phyloP scores from a whole-genome alignment of 768 basidiomycete species.

The Agrocybe pediades region DNA sequence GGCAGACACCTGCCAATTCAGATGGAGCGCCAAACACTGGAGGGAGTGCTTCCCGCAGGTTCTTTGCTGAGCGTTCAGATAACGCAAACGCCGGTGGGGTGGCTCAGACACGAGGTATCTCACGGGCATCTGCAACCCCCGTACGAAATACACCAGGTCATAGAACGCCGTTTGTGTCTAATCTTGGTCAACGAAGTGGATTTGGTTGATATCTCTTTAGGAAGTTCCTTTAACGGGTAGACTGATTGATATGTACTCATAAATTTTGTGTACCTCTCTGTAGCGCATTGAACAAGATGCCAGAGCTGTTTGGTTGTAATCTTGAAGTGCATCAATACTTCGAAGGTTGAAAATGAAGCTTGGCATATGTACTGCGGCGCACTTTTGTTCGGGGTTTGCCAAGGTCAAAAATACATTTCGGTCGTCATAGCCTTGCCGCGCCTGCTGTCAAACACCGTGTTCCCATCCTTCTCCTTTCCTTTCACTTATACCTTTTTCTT shows the following conservation, averaged over 20 bases:
- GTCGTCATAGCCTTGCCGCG: constrained; percentile 18
- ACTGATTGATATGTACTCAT: no score
- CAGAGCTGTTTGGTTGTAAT: no score
- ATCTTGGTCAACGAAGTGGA: constrained; percentile 15
- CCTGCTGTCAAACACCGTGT: not conserved
- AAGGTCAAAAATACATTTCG: not conserved
- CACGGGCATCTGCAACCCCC: constrained; percentile 8
- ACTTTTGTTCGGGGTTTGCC: constrained; percentile 1
- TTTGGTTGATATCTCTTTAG: constrained; percentile 23
- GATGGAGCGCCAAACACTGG: not conserved
- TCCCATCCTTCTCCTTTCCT: constrained; percentile 5
- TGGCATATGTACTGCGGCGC: constrained; percentile 4
- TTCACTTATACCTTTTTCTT: constrained; percentile 4
- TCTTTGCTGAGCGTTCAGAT: constrained; percentile 4
- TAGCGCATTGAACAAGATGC: no score
- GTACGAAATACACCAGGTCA: constrained; percentile 34
- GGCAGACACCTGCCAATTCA: not conserved
- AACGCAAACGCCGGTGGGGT: not conserved
- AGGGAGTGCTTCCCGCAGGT: constrained; percentile 5
- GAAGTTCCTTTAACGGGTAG: no score
- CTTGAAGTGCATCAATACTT: no score
- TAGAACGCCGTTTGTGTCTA: constrained; percentile 53
- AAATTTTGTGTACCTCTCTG: no score
- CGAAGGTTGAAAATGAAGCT: not conserved
- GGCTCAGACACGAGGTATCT: constrained; percentile 2